These are phyloP conservation scores for Boletus coccyginus DNA, from an alignment of 768 basidiomycete genomes.

Conservation along the genomic window DNA sequence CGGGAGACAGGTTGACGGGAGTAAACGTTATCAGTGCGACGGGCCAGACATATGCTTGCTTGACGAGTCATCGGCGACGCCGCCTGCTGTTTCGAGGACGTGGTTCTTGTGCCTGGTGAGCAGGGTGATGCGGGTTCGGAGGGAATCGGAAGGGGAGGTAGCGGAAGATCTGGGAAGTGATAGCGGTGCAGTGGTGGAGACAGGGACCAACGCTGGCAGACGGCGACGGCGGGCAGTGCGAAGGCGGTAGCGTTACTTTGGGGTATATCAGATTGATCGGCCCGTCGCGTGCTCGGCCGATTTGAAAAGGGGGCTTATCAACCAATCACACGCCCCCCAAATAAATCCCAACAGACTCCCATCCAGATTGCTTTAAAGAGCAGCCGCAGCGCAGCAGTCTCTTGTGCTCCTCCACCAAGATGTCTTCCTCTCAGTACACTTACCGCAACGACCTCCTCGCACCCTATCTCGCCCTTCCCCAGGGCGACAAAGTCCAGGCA, in stretches of 20 bases:
- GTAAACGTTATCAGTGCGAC: conserved; percentile 48
- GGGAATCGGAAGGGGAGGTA: conserved; percentile 17
- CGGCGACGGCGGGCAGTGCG: conserved; percentile 59
- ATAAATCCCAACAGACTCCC: conserved; percentile 25
- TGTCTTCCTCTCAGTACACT: conserved; percentile 31
- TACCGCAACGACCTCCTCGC: conserved; percentile 86
- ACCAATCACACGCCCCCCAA: conserved; percentile 27
- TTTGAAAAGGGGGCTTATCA: conserved; percentile 23
- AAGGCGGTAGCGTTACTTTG: conserved; percentile 34
- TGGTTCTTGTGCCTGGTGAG: conserved; percentile 60
- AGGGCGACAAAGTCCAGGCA: conserved; percentile 92
- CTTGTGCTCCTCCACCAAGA: conserved; percentile 3
- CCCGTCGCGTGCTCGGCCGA: conserved; percentile 6
- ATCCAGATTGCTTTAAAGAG: conserved; percentile 24
- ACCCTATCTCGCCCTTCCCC: conserved; percentile 84
- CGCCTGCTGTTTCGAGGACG: conserved; percentile 59
- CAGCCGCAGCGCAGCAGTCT: background rate
- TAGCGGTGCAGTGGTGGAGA: conserved; percentile 36
- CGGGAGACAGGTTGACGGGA: conserved; percentile 10
- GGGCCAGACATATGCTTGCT: conserved; percentile 54
- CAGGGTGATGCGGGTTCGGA: conserved; percentile 17
- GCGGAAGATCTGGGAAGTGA: conserved; percentile 41
- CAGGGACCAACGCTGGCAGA: conserved; percentile 53
- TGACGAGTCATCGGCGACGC: conserved; percentile 54
- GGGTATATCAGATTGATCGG: background rate